Conservation (phyloP, 192 early-diverging fungal genomes). For the Coemansia sp. region DNA sequence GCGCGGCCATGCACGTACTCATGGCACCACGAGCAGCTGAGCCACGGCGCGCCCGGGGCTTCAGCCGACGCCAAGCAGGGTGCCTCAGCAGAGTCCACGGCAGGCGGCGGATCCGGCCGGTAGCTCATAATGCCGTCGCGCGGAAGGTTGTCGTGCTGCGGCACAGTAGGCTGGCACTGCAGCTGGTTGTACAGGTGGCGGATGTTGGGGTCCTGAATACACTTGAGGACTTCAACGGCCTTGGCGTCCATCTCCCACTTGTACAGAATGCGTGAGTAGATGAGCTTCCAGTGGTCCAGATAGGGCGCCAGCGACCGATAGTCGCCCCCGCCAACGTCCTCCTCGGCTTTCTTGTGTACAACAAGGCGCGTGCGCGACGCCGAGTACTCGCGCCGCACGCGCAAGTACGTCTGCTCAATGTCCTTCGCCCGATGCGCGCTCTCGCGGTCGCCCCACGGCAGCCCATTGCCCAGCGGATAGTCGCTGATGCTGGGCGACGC, state of each 20-base stretch:
- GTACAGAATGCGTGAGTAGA: conserved; percentile 44
- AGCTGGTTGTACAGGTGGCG: conserved; percentile 30
- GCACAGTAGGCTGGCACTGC: conserved; percentile 42
- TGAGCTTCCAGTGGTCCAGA: conserved; percentile 49
- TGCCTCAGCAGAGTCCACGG: neutral
- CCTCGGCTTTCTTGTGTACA: neutral
- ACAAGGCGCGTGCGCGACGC: conserved; percentile 8
- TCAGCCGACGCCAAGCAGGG: conserved; percentile 2
- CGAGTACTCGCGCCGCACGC: conserved; percentile 22
- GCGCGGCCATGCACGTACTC: conserved; percentile 53
- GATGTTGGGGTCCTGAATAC: conserved; percentile 24
- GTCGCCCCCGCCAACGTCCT: neutral
- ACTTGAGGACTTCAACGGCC: conserved; percentile 48
- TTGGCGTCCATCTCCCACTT: conserved; percentile 41
- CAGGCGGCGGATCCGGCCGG: no score
- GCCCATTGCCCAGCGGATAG: no score
- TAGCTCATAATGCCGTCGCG: conserved; percentile 15
- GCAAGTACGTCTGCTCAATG: conserved; percentile 9
- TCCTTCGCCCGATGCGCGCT: neutral
- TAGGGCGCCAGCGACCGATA: conserved; percentile 21
- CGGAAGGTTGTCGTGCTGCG: conserved; percentile 31
- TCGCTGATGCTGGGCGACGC: no score
- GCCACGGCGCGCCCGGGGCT: conserved; percentile 24
- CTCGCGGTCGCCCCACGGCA: neutral
- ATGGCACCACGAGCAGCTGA: conserved; percentile 49